A percentile compares a stretch with the other conserved stretches of the same genome.
Conservation (phyloP, 2,329 filamentous ascomycete genomes). For the Tolypocladium amazonense region DNA sequence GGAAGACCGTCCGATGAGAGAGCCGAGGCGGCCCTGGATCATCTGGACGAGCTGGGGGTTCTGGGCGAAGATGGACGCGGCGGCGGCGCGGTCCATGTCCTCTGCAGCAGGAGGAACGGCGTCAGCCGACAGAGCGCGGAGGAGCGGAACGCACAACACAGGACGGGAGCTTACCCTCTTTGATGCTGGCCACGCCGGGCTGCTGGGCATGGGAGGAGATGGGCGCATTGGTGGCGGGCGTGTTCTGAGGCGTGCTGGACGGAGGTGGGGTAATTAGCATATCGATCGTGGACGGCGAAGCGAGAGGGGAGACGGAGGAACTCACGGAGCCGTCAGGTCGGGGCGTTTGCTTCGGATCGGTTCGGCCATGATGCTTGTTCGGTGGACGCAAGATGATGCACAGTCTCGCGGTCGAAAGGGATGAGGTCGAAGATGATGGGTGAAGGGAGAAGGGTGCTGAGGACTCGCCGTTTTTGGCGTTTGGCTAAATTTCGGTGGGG, state of each 20-base stretch:
- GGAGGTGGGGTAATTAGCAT: constrained; percentile 29
- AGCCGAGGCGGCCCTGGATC: constrained; percentile 94
- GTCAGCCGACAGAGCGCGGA: constrained; percentile 7
- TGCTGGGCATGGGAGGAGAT: constrained; percentile 97
- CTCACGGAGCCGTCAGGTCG: constrained; percentile 49
- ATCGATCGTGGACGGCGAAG: constrained; percentile 4
- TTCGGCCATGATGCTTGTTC: constrained; percentile 43
- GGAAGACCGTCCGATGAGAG: constrained; percentile 87
- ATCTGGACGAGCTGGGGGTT: constrained; percentile 92
- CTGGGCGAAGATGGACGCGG: constrained; percentile 87
- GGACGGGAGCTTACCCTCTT: constrained; percentile 64
- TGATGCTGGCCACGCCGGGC: constrained; percentile 88
- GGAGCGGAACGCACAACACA: neutral
- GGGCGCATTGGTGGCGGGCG: constrained; percentile 85
- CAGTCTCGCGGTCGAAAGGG: constrained; percentile 14
- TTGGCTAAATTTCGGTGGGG: constrained; percentile 30
- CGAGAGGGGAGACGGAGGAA: constrained; percentile 11
- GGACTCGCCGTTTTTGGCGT: constrained; percentile 21
- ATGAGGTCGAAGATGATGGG: constrained; percentile 14
- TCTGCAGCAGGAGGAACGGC: constrained; percentile 41
- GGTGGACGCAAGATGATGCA: constrained; percentile 12
- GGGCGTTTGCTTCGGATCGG: constrained; percentile 54
- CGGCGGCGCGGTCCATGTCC: constrained; percentile 77
- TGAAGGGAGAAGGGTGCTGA: constrained; percentile 21
- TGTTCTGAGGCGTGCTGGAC: constrained; percentile 95